Percentiles rank a stretch among this genome's conserved stretches.
These are phyloP conservation scores for Paecilomyces variotii DNA, from an alignment of 2,329 filamentous ascomycete genomes.

Conservation along the genomic window DNA sequence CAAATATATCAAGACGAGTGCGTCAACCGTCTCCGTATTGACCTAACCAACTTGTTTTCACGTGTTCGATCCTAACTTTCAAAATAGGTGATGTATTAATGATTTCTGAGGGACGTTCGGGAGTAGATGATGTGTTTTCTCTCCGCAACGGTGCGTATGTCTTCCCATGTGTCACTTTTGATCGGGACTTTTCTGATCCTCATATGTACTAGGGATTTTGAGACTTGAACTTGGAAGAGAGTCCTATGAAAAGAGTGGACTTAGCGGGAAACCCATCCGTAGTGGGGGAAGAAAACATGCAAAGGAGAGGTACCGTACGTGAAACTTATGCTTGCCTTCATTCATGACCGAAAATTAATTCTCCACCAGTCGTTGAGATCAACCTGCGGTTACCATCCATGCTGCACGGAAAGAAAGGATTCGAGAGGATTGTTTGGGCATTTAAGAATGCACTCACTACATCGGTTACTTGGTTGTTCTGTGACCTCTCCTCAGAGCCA, in stretches of 20 bases:
- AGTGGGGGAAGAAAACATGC: slow-evolving; percentile 53
- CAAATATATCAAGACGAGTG: slow-evolving; percentile 75
- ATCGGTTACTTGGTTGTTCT: slow-evolving; percentile 70
- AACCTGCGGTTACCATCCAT: slow-evolving; percentile 69
- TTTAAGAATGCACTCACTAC: slow-evolving; percentile 66
- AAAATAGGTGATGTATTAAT: slow-evolving; percentile 65
- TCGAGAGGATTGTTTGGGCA: slow-evolving; percentile 69
- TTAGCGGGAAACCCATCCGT: slow-evolving; percentile 61
- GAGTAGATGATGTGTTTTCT: slow-evolving; percentile 63
- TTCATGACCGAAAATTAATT: slow-evolving; percentile 7
- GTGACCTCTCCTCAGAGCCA: slow-evolving; percentile 42
- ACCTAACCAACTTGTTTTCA: not conserved
- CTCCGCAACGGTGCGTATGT: slow-evolving; percentile 55
- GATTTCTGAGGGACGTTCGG: slow-evolving; percentile 68
- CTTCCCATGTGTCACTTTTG: not conserved
- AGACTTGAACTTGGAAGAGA: slow-evolving; percentile 72
- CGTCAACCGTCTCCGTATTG: not conserved
- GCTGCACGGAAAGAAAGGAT: slow-evolving; percentile 74
- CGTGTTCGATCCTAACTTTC: slow-evolving; percentile 1
- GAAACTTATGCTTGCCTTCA: not conserved
- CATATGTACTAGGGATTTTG: slow-evolving; percentile 50
- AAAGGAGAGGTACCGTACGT: slow-evolving; percentile 66
- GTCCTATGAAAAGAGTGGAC: slow-evolving; percentile 71
- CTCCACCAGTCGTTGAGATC: slow-evolving; percentile 58
- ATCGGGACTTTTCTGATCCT: not conserved